Evolutionary conservation across 768 basidiomycete species (phyloP).

Genomic region (Leccinum disarticulatum): DNA sequence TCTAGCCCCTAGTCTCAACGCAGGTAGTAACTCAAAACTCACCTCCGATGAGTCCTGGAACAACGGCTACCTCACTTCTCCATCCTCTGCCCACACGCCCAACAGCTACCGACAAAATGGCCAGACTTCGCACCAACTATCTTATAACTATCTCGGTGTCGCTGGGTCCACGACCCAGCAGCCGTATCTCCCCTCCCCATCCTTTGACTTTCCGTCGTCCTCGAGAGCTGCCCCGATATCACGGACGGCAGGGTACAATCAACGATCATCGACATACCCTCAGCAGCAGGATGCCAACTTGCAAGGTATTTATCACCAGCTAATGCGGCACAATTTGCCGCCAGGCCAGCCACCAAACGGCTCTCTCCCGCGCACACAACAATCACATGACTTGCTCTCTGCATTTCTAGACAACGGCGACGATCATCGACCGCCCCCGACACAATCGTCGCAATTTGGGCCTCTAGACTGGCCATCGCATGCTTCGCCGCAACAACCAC

Average conservation of each 20-base stretch:
- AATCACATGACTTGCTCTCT: constrained; percentile 30
- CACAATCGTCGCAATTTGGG: constrained; percentile 24
- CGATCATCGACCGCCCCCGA: constrained; percentile 25
- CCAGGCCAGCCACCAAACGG: constrained; percentile 18
- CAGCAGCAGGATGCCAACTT: constrained; percentile 32
- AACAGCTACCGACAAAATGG: constrained; percentile 31
- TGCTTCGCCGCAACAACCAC: constrained; percentile 23
- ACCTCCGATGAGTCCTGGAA: constrained; percentile 28
- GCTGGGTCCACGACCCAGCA: constrained; percentile 14
- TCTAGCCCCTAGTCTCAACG: constrained; percentile 25
- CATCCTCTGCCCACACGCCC: constrained; percentile 28
- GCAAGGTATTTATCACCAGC: constrained; percentile 33
- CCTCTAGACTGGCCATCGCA: constrained; percentile 37
- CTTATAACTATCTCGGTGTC: constrained; percentile 21
- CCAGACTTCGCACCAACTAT: constrained; percentile 26
- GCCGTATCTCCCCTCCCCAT: constrained; percentile 22
- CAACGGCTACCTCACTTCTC: constrained; percentile 32
- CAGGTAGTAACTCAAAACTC: constrained; percentile 27
- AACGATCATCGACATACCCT: constrained; percentile 28
- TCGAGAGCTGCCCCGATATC: constrained; percentile 25
- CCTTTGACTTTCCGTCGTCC: constrained; percentile 33
- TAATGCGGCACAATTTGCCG: constrained; percentile 29
- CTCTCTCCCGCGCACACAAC: constrained; percentile 23
- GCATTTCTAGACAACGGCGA: constrained; percentile 31
- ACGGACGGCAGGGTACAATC: constrained; percentile 25